Evolutionary conservation across 371 early-diverging fungal species (phyloP).

Genomic region (Mortierella sp.): DNA sequence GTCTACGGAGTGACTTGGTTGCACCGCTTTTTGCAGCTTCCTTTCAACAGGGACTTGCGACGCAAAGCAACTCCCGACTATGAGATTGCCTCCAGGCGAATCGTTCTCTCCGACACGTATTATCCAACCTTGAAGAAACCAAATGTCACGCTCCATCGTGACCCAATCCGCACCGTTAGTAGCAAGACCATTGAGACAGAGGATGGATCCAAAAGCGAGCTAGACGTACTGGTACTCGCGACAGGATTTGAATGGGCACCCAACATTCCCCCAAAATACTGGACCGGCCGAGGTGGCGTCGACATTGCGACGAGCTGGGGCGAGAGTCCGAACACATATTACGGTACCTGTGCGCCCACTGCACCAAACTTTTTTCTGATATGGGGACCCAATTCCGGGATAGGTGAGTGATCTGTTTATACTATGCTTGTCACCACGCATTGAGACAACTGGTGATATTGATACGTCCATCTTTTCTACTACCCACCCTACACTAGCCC

Average conservation of each 20-base stretch:
- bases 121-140: conserved; percentile 25
- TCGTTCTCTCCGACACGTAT: conserved; percentile 34
- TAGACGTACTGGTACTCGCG: conserved; percentile 39
- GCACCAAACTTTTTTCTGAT: conserved; percentile 48
- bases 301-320: conserved; percentile 37
- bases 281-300: conserved; percentile 22
- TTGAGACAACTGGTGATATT: no score
- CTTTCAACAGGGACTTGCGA: conserved; percentile 13
- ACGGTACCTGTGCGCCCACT: conserved; percentile 30
- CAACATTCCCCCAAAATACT: conserved; percentile 24
- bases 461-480: no score
- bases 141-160: conserved; percentile 28
- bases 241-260: conserved; percentile 40
- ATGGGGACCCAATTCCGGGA: conserved; percentile 43
- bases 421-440: no score
- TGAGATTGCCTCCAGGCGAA: conserved; percentile 26
- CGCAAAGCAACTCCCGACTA: conserved; percentile 35
- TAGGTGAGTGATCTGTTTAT: conserved; percentile 38
- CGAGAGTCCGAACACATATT: conserved; percentile 32
- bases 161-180: conserved; percentile 16
- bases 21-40: conserved; percentile 27
- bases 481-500: conserved; percentile 12
- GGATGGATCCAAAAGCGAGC: conserved; percentile 28
- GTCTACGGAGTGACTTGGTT: conserved; percentile 33
- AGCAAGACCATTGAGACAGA: conserved; percentile 22